Evolutionary conservation across 768 basidiomycete genomes (phyloP), one percentile per base, ranked within the genome.

Genomic region (Tricholoma flavovirens): DNA sequence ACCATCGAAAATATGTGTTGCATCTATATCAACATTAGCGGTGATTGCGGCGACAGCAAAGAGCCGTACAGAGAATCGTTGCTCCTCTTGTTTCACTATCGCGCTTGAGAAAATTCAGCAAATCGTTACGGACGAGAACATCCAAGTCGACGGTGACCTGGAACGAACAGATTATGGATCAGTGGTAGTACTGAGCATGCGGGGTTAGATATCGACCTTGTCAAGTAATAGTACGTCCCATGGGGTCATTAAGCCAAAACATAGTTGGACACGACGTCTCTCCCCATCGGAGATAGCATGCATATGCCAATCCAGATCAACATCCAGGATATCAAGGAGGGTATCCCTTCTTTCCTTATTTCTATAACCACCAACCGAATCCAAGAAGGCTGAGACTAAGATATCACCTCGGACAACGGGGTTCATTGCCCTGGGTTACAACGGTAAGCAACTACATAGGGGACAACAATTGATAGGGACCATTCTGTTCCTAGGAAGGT

Each of bases 121-220:
- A 77, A 59, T 94, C 88, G 54, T 90, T 83, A 49, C 97, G 86
- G 43, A 99, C 97, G 38, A 98, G 81, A 14, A 98, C 95, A 65
- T 99, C 97, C 12, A 99, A 77, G 69, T 99, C 97, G 17, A 98
- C 96, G 1, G 96, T 98, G 54, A 96, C 93, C 91, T 94, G 59
- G 38, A 55, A 46, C 32, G 29, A 32, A 56, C 19, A 56, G 51
- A 19, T 46, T 22, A 48, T 46, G 14, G n/a, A n/a, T n/a, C 36
- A 54, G 49, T 29, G 57, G 51, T 19, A 52, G 26, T 21, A 48
- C 50, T 48, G 56, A 56, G 51, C 26, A 57, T 53, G 51, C 43
- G 56, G 38, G 5, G 9, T n/a, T n/a, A 48, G 6, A 30, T 32
- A 52, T 63, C 30, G 57, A 95, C 95, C 78, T 99, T 97, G 65